Evolutionary conservation across 495 filamentous ascomycete genomes (phyloP), one percentile per base, ranked within the genome.

Genomic region (Corynascus novoguineensis): DNA sequence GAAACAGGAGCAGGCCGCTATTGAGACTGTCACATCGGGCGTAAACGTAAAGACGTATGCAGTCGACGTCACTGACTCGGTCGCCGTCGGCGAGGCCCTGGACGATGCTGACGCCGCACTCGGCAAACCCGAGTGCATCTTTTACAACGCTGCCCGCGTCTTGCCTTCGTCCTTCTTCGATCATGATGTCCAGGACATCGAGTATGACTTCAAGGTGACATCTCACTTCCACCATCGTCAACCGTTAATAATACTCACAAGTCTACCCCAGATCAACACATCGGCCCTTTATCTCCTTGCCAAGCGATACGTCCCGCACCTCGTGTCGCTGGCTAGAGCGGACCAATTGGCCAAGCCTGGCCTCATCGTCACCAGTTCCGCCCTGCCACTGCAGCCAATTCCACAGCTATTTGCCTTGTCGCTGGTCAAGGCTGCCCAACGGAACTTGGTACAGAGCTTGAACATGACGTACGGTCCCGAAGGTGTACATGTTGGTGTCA

Each of bases 61-160:
- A 1, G 56, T 68, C 6, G 75, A 78, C 57, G 47, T 73, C 17
- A 61, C 62, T 50, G 59, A 75, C 46, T 52, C 55, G 29, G 40
- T 40, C 0, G 60, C 57, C 6, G 60, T 72, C 1, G 42, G 49
- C 27, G 52, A 55, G n/a, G 64, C 69, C 2, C 62, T 75, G 12
- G 59, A 62, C 21, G 61, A 69, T 9, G 60, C 67, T n/a, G 65
- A 70, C 44, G 61, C 60, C 7, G 50, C 57, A 4, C 41, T 70
- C 19, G 70, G 69, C 17, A 60, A 67, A 28, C 54, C 67, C 7
- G 68, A 71, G 24, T 65, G 61, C 21, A 56, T 78, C 24, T 69
- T 75, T 17, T 78, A 63, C 59, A 78, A 78, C 48, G 69, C 75
- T 2, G 74, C 75, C 2, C 63, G 68, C 3, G 68, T 75, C 1